Percentiles rank a stretch among this genome's conserved stretches.
These are phyloP conservation scores for Erythrophleum ivorense DNA, from an alignment of 331 rosid species.

Conservation along the genomic window DNA sequence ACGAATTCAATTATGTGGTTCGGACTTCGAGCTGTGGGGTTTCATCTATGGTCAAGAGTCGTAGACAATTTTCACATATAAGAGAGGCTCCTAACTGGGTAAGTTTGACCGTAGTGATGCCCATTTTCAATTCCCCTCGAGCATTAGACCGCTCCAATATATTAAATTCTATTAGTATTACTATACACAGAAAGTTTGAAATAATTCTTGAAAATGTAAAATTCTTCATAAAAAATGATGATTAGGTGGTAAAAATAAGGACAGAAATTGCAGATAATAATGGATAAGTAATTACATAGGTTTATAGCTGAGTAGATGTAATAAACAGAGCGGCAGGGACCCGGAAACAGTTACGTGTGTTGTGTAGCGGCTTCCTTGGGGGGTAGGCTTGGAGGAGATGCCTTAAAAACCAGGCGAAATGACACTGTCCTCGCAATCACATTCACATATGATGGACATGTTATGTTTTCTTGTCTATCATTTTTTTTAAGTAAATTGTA, in stretches of 20 bases:
- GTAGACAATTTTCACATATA: background rate
- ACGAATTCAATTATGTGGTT: background rate
- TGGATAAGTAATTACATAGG: background rate
- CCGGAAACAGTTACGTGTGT: background rate
- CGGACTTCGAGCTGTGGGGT: background rate
- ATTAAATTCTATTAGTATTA: too few species aligned
- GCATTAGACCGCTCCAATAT: too few species aligned
- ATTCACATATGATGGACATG: background rate
- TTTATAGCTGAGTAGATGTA: background rate
- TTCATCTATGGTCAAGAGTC: background rate
- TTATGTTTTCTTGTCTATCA: slow-evolving; percentile 10
- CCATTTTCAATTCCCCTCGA: background rate
- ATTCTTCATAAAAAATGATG: too few species aligned
- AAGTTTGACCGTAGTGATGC: background rate
- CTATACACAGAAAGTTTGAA: too few species aligned
- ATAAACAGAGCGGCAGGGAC: background rate
- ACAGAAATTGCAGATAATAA: background rate
- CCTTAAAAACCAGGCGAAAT: background rate
- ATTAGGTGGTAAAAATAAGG: background rate
- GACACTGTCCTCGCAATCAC: background rate
- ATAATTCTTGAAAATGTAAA: too few species aligned
- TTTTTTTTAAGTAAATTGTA: too few species aligned
- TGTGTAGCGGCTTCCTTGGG: background rate
- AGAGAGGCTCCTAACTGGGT: background rate
- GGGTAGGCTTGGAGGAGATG: background rate